Conservation (phyloP, 352 stramenopile genomes). For the Aphanomyces astaci region DNA sequence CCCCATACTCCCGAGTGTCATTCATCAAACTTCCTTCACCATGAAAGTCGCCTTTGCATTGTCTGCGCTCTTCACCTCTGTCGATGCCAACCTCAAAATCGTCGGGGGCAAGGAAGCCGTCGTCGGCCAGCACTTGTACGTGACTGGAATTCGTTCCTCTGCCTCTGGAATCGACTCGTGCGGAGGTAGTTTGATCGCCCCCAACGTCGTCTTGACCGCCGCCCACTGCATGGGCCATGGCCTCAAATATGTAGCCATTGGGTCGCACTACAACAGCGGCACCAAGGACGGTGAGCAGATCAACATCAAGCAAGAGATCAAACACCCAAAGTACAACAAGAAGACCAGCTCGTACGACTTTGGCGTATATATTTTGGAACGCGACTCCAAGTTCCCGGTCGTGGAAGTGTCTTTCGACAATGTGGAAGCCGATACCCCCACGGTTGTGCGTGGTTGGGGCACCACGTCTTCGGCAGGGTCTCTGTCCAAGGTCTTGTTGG, state of each 20-base stretch:
- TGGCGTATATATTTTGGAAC: slow-evolving; percentile 35
- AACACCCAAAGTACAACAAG: slow-evolving; percentile 29
- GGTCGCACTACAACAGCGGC: slow-evolving; percentile 27
- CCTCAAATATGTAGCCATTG: slow-evolving; percentile 27
- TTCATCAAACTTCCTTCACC: too few species aligned
- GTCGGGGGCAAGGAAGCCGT: neutral
- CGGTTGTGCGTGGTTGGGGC: too few species aligned
- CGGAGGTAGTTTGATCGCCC: neutral
- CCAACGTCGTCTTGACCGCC: neutral
- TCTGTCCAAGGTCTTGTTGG: neutral
- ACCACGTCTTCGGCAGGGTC: slow-evolving; percentile 17
- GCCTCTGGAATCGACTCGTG: neutral
- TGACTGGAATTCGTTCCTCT: neutral
- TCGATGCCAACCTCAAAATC: too few species aligned
- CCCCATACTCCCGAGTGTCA: too few species aligned
- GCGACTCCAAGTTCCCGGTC: too few species aligned
- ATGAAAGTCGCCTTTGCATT: too few species aligned
- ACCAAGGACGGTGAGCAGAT: slow-evolving; percentile 36
- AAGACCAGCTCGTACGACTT: slow-evolving; percentile 29
- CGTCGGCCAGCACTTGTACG: neutral
- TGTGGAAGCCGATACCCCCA: too few species aligned
- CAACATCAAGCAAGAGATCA: slow-evolving; percentile 28
- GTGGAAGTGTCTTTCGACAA: too few species aligned
- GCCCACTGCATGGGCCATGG: slow-evolving; percentile 8
- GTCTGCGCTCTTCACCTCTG: too few species aligned